Evolutionary conservation across 2,329 filamentous ascomycete genomes (phyloP).

Genomic region (Talaromyces albobiverticillius): DNA sequence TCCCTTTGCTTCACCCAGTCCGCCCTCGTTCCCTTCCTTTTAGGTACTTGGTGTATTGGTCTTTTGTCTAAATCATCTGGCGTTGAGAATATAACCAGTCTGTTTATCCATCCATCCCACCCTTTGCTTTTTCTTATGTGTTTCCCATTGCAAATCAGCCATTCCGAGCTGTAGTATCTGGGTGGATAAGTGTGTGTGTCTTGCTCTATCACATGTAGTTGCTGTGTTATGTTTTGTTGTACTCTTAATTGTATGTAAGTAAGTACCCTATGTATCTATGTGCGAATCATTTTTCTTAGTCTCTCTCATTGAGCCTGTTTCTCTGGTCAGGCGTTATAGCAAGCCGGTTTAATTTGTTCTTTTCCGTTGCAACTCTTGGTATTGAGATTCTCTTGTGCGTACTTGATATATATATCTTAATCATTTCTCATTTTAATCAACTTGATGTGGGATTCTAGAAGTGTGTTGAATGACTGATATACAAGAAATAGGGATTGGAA

Average conservation of each 20-base stretch:
- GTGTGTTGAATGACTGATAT: too few relatives aligned
- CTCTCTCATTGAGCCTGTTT: background rate
- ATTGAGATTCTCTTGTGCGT: too few relatives aligned
- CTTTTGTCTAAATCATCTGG: background rate
- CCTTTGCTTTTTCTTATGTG: constrained; percentile 4
- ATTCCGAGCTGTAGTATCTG: background rate
- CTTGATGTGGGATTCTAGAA: too few relatives aligned
- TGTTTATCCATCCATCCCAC: background rate
- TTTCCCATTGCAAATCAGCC: background rate
- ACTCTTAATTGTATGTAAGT: constrained; percentile 5
- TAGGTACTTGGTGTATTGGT: background rate
- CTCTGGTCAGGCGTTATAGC: background rate
- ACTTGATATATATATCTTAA: too few relatives aligned
- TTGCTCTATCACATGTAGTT: too few relatives aligned
- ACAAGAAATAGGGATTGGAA: too few relatives aligned
- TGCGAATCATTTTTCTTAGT: too few relatives aligned
- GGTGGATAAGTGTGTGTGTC: background rate
- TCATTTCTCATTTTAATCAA: too few relatives aligned
- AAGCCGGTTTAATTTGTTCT: too few relatives aligned
- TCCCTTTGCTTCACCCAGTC: background rate
- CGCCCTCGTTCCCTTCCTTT: background rate
- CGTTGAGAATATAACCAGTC: background rate
- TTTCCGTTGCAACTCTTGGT: too few relatives aligned
- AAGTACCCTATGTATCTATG: background rate
- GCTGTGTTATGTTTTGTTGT: constrained; percentile 2